Base-by-base conservation (phyloP, 495 filamentous ascomycete genomes). In the Glonium stellatum region DNA sequence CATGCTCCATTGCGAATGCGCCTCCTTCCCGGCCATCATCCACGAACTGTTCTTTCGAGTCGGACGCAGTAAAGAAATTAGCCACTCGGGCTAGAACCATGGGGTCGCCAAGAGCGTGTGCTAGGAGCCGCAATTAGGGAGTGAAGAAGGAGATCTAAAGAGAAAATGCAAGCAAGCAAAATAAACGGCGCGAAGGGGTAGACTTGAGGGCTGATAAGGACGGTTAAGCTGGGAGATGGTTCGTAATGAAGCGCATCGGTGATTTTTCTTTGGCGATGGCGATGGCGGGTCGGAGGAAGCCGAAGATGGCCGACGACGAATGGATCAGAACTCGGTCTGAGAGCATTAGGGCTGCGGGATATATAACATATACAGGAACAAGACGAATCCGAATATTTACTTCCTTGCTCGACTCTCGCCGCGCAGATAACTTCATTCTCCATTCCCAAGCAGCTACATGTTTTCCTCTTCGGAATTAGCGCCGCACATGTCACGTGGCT, bases 201-300 rank as follows among this genome's bases (percentile, higher is more conserved):
- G 75, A 84, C 59, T 71, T 75, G 64, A 55, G 59, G 67, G 77
- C 79, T 58, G 78, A 81, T 71, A 75, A 71, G 25, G 80, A 85
- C 59, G 55, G 90, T n/a, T 63, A 77, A 10, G 75, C 88, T 22
- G 80, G 80, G 58, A 71, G 79, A 1, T 78, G 78, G 6, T 73
- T 88, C 19, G 53, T 15, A 23, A 55, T 31, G 48, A 25, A 51
- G 48, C 18, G 18, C 15, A 23, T 23, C 25, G 13, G 5, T 15
- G 18, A 9, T 15, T 23, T 25, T 25, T 51, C 25, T 51, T 31
- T 51, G 18, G 47, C 19, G 48, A 22, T 22, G 31, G 21, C 27
- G 27, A 31, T 31, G 27, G 48, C 23, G 21, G 48, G 19, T 23
- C 23, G 13, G 48, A 18, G 18, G 22, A 22, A 48, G 44, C 44